phyloP scores from a whole-genome alignment of 495 filamentous ascomycete species.

The Lepidopterella palustris region DNA sequence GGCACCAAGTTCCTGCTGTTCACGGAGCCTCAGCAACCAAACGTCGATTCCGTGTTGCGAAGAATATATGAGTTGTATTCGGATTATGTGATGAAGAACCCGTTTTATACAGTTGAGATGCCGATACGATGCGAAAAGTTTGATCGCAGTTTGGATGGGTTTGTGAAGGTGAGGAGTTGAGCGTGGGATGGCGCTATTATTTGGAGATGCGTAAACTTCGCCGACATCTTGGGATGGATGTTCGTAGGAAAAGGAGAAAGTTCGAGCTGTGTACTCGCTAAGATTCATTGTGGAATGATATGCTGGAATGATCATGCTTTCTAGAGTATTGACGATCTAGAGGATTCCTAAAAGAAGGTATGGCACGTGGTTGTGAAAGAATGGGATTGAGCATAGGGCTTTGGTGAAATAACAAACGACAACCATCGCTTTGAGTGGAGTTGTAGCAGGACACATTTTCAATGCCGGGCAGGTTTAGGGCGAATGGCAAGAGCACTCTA shows the following conservation, averaged over 20 bases:
- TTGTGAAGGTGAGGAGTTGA: constrained; percentile 48
- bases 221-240: not conserved
- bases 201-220: not conserved
- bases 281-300: not conserved
- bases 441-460: no score
- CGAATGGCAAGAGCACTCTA: no score
- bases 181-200: not conserved
- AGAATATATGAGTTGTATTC: constrained; percentile 91
- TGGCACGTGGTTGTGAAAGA: not conserved
- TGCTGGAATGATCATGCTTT: not conserved
- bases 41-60: constrained; percentile 72
- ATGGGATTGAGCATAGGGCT: not conserved
- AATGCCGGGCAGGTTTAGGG: no score
- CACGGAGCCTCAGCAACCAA: constrained; percentile 83
- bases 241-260: not conserved
- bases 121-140: constrained; percentile 91
- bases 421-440: not conserved
- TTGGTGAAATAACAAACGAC: not conserved
- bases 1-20: constrained; percentile 95
- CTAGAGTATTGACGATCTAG: not conserved
- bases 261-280: not conserved
- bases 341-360: not conserved
- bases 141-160: constrained; percentile 72
- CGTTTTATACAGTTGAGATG: constrained; percentile 97
- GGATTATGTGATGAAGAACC: constrained; percentile 99